A percentile compares a stretch with the other conserved stretches of the same genome.
Evolutionary conservation across 441 rosid species (phyloP).

Genomic region (Populus hybrid): DNA sequence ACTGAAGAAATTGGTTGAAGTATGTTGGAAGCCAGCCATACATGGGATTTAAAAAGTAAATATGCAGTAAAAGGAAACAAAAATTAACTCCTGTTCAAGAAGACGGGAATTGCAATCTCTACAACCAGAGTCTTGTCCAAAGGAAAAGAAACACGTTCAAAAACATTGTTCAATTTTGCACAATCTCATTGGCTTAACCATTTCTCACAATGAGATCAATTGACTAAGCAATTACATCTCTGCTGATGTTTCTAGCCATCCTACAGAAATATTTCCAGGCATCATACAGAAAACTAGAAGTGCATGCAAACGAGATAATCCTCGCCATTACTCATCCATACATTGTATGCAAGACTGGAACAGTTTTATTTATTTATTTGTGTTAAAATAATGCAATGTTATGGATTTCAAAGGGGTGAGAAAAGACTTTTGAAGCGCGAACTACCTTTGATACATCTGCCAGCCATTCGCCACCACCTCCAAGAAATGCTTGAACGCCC

Average conservation of each 20-base stretch:
- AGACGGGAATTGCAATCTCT: background rate
- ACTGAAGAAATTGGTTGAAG: background rate
- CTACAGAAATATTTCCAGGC: background rate
- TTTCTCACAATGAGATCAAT: background rate
- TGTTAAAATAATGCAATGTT: too few species aligned
- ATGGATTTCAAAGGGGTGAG: background rate
- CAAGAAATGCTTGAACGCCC: conserved; percentile 89
- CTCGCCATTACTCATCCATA: background rate
- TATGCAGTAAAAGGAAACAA: background rate
- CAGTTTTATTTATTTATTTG: background rate
- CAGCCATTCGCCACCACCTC: conserved; percentile 96
- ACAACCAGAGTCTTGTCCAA: background rate
- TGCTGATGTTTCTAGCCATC: background rate
- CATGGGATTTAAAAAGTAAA: background rate
- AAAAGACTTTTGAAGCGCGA: background rate
- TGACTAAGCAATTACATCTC: background rate
- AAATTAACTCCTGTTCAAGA: background rate
- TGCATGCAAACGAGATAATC: background rate
- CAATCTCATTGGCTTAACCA: background rate
- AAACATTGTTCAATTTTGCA: background rate
- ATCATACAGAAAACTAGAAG: background rate
- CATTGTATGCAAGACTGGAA: background rate
- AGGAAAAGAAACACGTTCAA: background rate
- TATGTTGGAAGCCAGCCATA: background rate
- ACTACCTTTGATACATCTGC: conserved; percentile 76